Conservation (phyloP, 768 basidiomycete species). For the Kwoniella mangroviensis region DNA sequence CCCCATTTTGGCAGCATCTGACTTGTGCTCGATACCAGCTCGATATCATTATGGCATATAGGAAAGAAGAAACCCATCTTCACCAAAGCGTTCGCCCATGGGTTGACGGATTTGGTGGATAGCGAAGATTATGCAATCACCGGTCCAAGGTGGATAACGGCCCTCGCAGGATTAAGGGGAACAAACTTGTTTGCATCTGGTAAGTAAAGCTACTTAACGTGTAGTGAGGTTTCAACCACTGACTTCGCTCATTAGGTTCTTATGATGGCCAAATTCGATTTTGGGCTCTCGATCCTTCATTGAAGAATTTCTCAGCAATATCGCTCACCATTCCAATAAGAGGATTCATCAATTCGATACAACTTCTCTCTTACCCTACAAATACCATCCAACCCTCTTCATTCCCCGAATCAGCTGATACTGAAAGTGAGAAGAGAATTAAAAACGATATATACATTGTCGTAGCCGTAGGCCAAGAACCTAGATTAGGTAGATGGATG, state of each 20-base stretch:
- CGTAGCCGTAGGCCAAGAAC: slow-evolving; percentile 84
- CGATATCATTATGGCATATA: slow-evolving; percentile 90
- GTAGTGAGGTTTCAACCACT: not conserved
- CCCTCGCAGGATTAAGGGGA: slow-evolving; percentile 79
- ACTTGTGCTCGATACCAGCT: slow-evolving; percentile 60
- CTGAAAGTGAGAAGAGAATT: slow-evolving; percentile 22
- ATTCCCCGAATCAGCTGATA: slow-evolving; percentile 1
- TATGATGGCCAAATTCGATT: slow-evolving; percentile 89
- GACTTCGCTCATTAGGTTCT: slow-evolving; percentile 67
- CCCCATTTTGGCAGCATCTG: not conserved
- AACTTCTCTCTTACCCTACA: slow-evolving; percentile 68
- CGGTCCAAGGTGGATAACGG: slow-evolving; percentile 89
- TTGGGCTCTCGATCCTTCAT: slow-evolving; percentile 82
- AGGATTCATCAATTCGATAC: slow-evolving; percentile 89
- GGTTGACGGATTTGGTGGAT: slow-evolving; percentile 60
- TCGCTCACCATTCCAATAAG: slow-evolving; percentile 65
- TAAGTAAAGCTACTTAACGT: slow-evolving; percentile 54
- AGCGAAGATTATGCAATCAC: slow-evolving; percentile 67
- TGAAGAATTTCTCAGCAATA: slow-evolving; percentile 70
- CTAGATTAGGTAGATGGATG: slow-evolving; percentile 87
- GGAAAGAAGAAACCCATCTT: slow-evolving; percentile 94
- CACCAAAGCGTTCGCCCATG: slow-evolving; percentile 83
- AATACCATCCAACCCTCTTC: slow-evolving; percentile 45
- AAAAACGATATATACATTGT: slow-evolving; percentile 65
- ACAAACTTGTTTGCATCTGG: slow-evolving; percentile 91